Evolutionary conservation across 352 stramenopile genomes (phyloP).

Genomic region (Phytophthora cajani): DNA sequence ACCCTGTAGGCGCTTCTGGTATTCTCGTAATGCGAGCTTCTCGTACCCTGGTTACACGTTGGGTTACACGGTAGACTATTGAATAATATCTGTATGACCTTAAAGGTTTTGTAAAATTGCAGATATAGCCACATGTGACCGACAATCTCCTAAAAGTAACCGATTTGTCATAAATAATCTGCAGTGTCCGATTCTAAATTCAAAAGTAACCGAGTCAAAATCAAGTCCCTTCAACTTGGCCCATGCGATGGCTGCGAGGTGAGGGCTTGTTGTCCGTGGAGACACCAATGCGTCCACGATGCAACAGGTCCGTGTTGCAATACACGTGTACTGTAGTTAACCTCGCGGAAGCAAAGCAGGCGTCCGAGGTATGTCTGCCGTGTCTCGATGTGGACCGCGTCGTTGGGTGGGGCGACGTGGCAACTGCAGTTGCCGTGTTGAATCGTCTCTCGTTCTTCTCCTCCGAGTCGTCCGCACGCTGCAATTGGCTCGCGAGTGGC

Average conservation of each 20-base stretch:
- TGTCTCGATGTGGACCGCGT: background rate
- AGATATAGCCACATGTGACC: too few species aligned
- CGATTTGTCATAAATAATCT: too few species aligned
- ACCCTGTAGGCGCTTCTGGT: too few species aligned
- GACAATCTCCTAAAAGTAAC: too few species aligned
- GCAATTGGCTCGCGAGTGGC: background rate
- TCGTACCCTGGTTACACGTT: too few species aligned
- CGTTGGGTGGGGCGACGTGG: background rate
- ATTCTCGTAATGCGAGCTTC: too few species aligned
- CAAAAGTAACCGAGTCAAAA: too few species aligned
- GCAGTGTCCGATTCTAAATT: too few species aligned
- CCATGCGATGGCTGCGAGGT: background rate
- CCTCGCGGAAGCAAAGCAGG: background rate
- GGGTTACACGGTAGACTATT: too few species aligned
- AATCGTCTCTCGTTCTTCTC: background rate
- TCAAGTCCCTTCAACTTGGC: slow-evolving; percentile 29
- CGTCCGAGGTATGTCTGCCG: background rate
- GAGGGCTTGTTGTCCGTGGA: background rate
- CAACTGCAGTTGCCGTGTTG: slow-evolving; percentile 9
- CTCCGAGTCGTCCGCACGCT: background rate
- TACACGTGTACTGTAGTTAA: background rate
- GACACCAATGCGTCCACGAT: background rate
- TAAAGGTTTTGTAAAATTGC: too few species aligned
- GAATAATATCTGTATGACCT: too few species aligned
- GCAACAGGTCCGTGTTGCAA: background rate